These are phyloP conservation scores for Quercus cerris DNA, from an alignment of 306 rosid genomes.

Conservation along the genomic window DNA sequence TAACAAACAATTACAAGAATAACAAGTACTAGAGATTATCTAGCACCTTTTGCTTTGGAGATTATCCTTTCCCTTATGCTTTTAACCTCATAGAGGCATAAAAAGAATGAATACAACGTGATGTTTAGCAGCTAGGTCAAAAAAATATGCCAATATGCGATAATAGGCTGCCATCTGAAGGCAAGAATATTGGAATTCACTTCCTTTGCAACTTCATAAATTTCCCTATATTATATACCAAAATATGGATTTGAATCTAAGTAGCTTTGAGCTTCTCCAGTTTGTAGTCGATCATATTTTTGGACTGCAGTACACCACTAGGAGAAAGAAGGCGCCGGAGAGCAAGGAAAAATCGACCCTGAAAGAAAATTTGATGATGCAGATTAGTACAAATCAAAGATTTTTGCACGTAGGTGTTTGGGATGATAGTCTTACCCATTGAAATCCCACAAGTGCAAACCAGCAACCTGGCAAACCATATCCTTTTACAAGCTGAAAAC, in stretches of 20 bases:
- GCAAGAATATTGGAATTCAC: background rate
- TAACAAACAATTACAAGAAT: background rate
- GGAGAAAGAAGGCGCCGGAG: constrained; percentile 66
- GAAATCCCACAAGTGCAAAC: constrained; percentile 75
- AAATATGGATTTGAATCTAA: constrained; percentile 21
- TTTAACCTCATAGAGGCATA: background rate
- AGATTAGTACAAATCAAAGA: constrained; percentile 13
- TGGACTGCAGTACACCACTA: constrained; percentile 50
- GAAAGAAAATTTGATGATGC: constrained; percentile 15
- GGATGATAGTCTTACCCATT: constrained; percentile 69
- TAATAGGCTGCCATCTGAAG: background rate
- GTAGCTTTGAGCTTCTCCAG: constrained; percentile 40
- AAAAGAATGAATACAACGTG: background rate
- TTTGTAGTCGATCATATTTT: constrained; percentile 30
- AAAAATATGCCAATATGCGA: background rate
- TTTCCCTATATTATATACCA: background rate
- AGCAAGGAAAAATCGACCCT: constrained; percentile 60
- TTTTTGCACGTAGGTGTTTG: constrained; percentile 7
- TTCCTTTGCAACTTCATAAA: background rate
- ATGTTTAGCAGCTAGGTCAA: background rate
- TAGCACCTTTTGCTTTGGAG: background rate
- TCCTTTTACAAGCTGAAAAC: constrained; percentile 53
- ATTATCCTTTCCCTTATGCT: background rate
- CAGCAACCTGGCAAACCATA: constrained; percentile 77
- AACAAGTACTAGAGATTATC: background rate